Base-by-base conservation (phyloP, 352 stramenopile species). In the Phytopythium cucurbitacearum region DNA sequence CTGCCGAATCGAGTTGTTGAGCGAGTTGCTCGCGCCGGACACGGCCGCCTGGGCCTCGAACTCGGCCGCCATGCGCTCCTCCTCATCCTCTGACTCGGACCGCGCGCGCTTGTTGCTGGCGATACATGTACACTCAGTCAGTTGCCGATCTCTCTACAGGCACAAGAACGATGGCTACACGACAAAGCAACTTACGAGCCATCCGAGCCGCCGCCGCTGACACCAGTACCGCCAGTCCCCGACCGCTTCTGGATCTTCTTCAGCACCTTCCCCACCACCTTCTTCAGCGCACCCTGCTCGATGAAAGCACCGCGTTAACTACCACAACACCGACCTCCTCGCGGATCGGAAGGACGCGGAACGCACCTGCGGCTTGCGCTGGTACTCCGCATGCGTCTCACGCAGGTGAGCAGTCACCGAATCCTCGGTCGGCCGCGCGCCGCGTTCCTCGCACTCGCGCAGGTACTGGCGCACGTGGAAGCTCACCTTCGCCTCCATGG, bases 401-500 rank as follows among this genome's bases (percentile, higher is more conserved):
- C 71, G 64, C 44, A 96, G 61, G 32, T 94, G 68, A 7, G 59
- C 57, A 0, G 82, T 75, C 12, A 93, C 68, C 0, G 76, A 87
- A 12, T 81, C 65, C 43, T 95, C 82, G 3, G 67, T 73, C 32
- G 82, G 78, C 13, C 56, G 65, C 21, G 71, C 60, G 41, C 77
- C 76, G 9, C 69, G 67, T 49, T 90, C 74, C 54, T 91, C 82
- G 68, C 80, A 91, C 55, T 93, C 82, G 62, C 76, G 77, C 58
- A 95, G 64, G 59, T 86, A 95, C 48, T 76, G 80, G 5, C 83
- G 80, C 67, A 93, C 83, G 57, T 93, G 82, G 73, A 95, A 95
- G 50, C 70, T 86, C 58, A 95, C 76, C 59, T 95, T 95, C 38
- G 79, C 75, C 66, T 95, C 80, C 85, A 94, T 94, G 39, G 21